Evolutionary conservation across 2,329 filamentous ascomycete species (phyloP), one percentile per base, ranked within the genome.

Genomic region (Cucurbitaria berberidis): DNA sequence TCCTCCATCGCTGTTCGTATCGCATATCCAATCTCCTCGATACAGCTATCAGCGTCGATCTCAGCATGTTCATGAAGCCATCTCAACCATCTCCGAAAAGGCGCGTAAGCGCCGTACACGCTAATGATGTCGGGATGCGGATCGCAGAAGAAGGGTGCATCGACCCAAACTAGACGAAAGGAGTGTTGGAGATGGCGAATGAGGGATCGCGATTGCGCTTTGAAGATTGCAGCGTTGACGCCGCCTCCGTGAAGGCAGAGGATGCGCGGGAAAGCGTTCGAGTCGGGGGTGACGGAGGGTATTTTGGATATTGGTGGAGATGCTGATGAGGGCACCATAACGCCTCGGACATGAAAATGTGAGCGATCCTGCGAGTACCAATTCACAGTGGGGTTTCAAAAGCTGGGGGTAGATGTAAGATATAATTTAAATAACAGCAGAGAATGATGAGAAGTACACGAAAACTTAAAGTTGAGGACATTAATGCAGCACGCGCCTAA

Each of bases 211-310:
- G 86, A 85, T 76, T 93, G 89, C 10, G 82, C 72, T 55, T 81
- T 78, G 77, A 92, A 92, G 70, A 91, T 84, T 35, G 80, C 69
- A n/a, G 82, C 86, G 66, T 89, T 91, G 59, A 87, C 86, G 55
- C 89, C 89, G 64, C 89, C 89, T 69, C 89, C 89, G 73, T 93
- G 89, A n/a, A 93, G 85, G 75, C 89, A 92, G 62, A 93, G 86
- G 62, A 93, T 85, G 53, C 89, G 86, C 3, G 89, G 89, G 35
- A 80, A 68, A 10, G 48, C 40, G 13, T 38, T 63, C 21, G 69
- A 63, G 51, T 70, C 64, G 9, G 71, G 64, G 29, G 57, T 61
- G 19, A 52, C 57, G 15, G 59, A n/a, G 10, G 67, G 69, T 41
- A 70, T 55, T 21, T 63, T 69, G n/a, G 64, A 60, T 16, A 32